Base-by-base conservation (phyloP, 371 early-diverging fungal genomes). In the Furculomyces boomerangus region DNA sequence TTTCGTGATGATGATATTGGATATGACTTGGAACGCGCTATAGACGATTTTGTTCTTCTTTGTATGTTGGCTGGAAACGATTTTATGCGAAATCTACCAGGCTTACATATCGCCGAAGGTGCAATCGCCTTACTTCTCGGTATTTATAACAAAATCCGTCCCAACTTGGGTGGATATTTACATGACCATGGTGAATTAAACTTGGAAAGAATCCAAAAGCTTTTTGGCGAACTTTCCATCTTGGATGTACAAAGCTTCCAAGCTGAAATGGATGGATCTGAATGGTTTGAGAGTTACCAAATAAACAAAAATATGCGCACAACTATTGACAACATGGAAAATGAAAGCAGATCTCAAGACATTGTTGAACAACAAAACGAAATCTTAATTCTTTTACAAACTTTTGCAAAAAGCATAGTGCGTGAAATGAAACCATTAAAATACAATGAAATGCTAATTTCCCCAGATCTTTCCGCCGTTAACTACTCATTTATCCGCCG, bases 11-110 rank as follows among this genome's bases (percentile, higher is more conserved):
- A 61, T 52, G 62, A 62, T 51, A 30, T 39, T 60, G 61, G 58
- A 53, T 91, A 86, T 63, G 83, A 94, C 59, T 67, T 93, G 28
- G 92, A 95, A 63, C 77, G 86, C n/a, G 76, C 97, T 46, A 80
- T 99, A 31, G 94, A 96, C 62, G 99, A 99, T 64, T 98, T 90
- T 58, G 82, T 99, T 44, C 71, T 99, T 49, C 60, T 99, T 60
- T 83, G 81, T 31, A 83, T 96, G 61, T 88, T 98, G 61, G 82
- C 95, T 30, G 99, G 99, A 52, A 99, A 99, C 68, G 99, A 99
- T 71, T 99, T 99, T 68, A 63, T 99, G 60, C 99, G 98, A 31
- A 82, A 89, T 64, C 63, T 96, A 44, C 99, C 97, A 35, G 84
- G 80, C 52, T 76, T 99, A 26, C 91, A 98, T 54, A 93, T 99